Evolutionary conservation across 169 alveolate genomes (phyloP), one percentile per base, ranked within the genome.

Genomic region (Eimeria sp.): DNA sequence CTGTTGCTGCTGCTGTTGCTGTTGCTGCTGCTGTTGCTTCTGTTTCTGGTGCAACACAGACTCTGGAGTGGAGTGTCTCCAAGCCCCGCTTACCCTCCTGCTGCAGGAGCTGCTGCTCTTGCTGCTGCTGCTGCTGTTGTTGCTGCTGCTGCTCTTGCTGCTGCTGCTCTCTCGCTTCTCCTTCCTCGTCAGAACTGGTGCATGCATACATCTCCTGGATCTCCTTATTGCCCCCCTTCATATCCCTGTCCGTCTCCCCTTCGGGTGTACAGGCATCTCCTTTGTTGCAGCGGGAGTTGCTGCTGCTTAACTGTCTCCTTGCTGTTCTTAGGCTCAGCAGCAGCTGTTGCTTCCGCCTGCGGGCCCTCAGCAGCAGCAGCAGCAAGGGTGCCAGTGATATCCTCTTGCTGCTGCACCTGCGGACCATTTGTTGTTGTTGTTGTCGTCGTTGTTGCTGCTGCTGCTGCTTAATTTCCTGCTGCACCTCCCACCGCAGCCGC

Each of bases 401-500:
- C 5, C 47, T n/a, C 5, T 47, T n/a, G 80, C 2, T 22, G 80
- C 80, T n/a, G 80, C 80, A 27, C 20, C 80, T 70, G 80, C 47
- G 20, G 80, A 43, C 9, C n/a, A 7, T 58, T 25, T 58, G 80
- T 47, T 34, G 80, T 47, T 70, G 80, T 47, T 70, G n/a, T n/a
- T n/a, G n/a, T n/a, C n/a, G n/a, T n/a, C n/a, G 67, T 47, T 27
- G 80, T 47, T n/a, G 80, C 80, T 70, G 80, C 80, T 70, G 47
- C 80, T 11, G 47, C 80, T 70, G 80, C 47, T 47, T 22, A 70
- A 70, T 70, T 47, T 70, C 80, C 40, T 30, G 45, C 40, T 1
- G 40, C 80, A 70, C 18, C 80, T 70, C 80, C 80, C 80, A 70
- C n/a, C 18, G 80, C 80, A 70, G 80, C 80, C 80, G 80, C 80